A percentile compares a stretch with the other conserved stretches of the same genome.
phyloP scores from a whole-genome alignment of 208 protist genomes.

The Leishmania guyanensis region DNA sequence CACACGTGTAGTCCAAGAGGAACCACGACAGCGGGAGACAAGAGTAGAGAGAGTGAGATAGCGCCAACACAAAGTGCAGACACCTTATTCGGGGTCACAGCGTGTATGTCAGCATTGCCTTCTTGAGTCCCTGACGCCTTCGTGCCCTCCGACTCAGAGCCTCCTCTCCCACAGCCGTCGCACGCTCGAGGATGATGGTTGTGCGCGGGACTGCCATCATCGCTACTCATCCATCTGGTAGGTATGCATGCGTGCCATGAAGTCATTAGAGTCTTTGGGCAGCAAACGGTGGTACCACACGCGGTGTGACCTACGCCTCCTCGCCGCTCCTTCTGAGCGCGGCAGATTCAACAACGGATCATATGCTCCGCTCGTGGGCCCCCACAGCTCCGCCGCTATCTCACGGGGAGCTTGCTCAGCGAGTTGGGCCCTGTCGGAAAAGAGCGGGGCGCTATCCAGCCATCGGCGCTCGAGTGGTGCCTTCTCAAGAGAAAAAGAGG shows the following conservation, averaged over 20 bases:
- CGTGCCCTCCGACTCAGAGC: neutral
- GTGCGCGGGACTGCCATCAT: neutral
- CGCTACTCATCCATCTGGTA: conserved; percentile 2
- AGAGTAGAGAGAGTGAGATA: neutral
- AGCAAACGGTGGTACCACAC: conserved; percentile 33
- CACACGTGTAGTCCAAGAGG: neutral
- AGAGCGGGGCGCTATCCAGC: conserved; percentile 10
- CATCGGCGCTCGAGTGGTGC: conserved; percentile 12
- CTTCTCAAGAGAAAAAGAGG: neutral
- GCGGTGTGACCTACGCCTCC: conserved; percentile 1
- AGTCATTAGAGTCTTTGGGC: conserved; percentile 1
- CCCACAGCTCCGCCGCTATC: neutral
- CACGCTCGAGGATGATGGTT: too few species aligned
- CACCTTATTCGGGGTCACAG: neutral
- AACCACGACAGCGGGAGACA: neutral
- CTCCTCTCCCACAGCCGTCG: neutral
- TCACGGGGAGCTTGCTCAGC: neutral
- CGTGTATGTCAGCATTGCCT: neutral
- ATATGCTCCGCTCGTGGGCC: neutral
- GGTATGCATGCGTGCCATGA: conserved; percentile 13
- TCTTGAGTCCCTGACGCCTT: neutral
- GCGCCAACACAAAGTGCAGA: neutral
- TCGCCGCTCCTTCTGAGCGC: conserved; percentile 11
- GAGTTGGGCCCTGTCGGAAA: neutral
- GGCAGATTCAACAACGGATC: conserved; percentile 31